These are phyloP conservation scores for Mycena venus DNA, from an alignment of 768 basidiomycete species.

Conservation along the genomic window DNA sequence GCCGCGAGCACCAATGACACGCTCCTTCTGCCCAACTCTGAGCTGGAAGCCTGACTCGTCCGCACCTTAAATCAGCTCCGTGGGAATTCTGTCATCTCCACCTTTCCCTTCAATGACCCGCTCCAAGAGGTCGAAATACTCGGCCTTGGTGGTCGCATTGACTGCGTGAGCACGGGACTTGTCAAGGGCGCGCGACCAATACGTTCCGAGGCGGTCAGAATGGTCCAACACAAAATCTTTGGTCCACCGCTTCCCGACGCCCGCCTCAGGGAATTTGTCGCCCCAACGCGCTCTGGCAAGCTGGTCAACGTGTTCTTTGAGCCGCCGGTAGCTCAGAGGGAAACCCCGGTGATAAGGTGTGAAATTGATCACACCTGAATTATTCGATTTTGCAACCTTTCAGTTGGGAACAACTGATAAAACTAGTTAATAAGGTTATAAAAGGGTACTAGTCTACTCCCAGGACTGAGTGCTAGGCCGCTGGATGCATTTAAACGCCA, in stretches of 20 bases:
- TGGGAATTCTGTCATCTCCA: constrained; percentile 14
- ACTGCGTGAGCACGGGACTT: constrained; percentile 39
- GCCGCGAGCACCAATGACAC: constrained; percentile 34
- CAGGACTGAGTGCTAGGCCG: too few species aligned
- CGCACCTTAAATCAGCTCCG: constrained; percentile 23
- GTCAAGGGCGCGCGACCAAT: constrained; percentile 42
- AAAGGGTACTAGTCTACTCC: too few species aligned
- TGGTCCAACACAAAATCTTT: constrained; percentile 26
- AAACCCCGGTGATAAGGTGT: too few species aligned
- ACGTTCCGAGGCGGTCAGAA: constrained; percentile 24
- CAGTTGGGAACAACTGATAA: too few species aligned
- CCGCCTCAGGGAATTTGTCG: constrained; percentile 16
- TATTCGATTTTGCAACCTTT: too few species aligned
- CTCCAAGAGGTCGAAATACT: constrained; percentile 42
- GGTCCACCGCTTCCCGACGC: constrained; percentile 41
- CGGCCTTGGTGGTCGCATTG: constrained; percentile 42
- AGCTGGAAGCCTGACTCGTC: constrained; percentile 33
- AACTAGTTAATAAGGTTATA: too few species aligned
- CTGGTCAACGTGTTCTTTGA: constrained; percentile 42
- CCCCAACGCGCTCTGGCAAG: constrained; percentile 32
- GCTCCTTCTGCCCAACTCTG: constrained; percentile 28
- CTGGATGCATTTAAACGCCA: too few species aligned
- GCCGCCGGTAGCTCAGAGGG: constrained; percentile 38
- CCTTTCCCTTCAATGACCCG: constrained; percentile 7
- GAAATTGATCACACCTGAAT: too few species aligned